Evolutionary conservation across 1,139 yeast genomes (phyloP).

Genomic region (Magnusiomyces sp.): DNA sequence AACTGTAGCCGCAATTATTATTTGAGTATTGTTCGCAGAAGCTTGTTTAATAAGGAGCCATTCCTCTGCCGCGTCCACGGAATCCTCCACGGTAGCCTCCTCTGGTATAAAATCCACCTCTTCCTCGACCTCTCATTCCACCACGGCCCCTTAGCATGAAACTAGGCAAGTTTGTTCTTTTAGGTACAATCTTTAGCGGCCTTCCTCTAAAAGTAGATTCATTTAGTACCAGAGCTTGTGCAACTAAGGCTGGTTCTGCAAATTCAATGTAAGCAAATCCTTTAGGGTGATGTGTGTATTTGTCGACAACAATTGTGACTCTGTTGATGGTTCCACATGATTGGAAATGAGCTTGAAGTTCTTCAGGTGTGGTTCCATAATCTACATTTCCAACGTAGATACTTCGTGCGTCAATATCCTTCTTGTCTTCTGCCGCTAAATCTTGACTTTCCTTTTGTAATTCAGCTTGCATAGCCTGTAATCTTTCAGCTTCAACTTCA

Average conservation of each 20-base stretch:
- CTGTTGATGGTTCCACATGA: constrained; percentile 72
- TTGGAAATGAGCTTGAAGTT: constrained; percentile 69
- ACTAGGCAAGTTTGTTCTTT: constrained; percentile 68
- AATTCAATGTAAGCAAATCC: constrained; percentile 85
- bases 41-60: constrained; percentile 26
- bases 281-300: constrained; percentile 68
- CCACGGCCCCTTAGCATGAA: constrained; percentile 40
- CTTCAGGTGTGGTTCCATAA: constrained; percentile 69
- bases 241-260: constrained; percentile 52
- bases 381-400: constrained; percentile 86
- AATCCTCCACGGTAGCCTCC: constrained; percentile 37
- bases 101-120: constrained; percentile 31
- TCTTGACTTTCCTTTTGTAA: constrained; percentile 39
- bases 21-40: not conserved
- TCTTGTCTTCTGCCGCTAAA: constrained; percentile 38
- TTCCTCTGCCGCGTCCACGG: constrained; percentile 32
- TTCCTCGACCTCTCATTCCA: constrained; percentile 36
- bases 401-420: constrained; percentile 66
- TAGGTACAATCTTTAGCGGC: constrained; percentile 60
- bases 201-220: constrained; percentile 63
- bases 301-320: constrained; percentile 70
- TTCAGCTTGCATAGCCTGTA: constrained; percentile 46
- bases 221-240: constrained; percentile 57
- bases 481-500: constrained; percentile 46
- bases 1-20: no score